Conservation (phyloP, 352 stramenopile species). For the Aphanomyces astaci region DNA sequence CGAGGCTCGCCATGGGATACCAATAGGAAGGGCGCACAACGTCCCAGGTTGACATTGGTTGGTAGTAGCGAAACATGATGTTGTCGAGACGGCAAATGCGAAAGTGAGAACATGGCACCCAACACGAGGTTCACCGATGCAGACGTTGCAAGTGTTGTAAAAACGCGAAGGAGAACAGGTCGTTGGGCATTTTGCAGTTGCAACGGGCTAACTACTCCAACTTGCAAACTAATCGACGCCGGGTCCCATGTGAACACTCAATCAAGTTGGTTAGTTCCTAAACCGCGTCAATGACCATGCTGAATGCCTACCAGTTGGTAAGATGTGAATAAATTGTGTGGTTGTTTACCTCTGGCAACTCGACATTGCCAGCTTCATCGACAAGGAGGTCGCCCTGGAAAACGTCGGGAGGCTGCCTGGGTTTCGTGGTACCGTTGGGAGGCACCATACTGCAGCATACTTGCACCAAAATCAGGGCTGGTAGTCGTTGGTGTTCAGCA, state of each 20-base stretch:
- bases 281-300: too few species aligned
- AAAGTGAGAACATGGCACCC: neutral
- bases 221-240: neutral
- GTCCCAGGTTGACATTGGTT: conserved; percentile 43
- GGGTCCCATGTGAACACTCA: neutral
- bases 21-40: conserved; percentile 62
- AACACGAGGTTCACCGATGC: too few species aligned
- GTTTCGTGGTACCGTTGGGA: conserved; percentile 65
- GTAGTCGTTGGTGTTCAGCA: conserved; percentile 25
- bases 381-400: conserved; percentile 56
- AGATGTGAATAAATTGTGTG: too few species aligned
- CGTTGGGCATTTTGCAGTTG: too few species aligned
- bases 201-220: too few species aligned
- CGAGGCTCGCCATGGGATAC: conserved; percentile 72
- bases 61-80: neutral
- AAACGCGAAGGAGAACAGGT: too few species aligned
- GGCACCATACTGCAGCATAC: conserved; percentile 57
- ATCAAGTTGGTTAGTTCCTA: too few species aligned
- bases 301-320: too few species aligned
- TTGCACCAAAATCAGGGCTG: conserved; percentile 63
- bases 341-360: conserved; percentile 3
- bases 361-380: neutral
- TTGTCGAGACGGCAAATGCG: neutral
- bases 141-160: too few species aligned
- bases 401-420: conserved; percentile 52